Evolutionary conservation across 257 asterid genomes (phyloP).

Genomic region (Solanum gandarillasii): DNA sequence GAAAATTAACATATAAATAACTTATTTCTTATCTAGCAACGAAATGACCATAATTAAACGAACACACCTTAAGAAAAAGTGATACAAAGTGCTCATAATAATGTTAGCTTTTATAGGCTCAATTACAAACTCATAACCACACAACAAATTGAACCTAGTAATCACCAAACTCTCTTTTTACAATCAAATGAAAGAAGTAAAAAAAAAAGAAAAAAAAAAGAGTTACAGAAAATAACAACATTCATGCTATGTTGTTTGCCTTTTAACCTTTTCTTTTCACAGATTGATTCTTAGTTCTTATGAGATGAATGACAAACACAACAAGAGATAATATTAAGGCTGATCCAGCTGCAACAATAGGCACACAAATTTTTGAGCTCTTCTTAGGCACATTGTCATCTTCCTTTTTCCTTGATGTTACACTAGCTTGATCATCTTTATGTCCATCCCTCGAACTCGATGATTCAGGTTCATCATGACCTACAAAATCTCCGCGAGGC

Average conservation of each 20-base stretch:
- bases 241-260: neutral
- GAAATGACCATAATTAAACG: neutral
- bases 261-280: slow-evolving; percentile 29
- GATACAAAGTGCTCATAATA: neutral
- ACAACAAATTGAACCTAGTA: neutral
- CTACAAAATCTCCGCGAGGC: neutral
- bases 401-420: slow-evolving; percentile 3
- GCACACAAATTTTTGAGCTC: slow-evolving; percentile 37
- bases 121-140: neutral
- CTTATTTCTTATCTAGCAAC: neutral
- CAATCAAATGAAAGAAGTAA: neutral
- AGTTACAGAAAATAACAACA: neutral
- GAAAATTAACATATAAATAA: too few relatives aligned
- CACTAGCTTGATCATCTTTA: neutral
- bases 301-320: slow-evolving; percentile 46
- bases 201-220: neutral
- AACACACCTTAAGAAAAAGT: neutral
- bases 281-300: slow-evolving; percentile 33
- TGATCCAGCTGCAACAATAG: slow-evolving; percentile 60
- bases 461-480: neutral
- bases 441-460: neutral
- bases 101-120: neutral
- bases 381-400: slow-evolving; percentile 2
- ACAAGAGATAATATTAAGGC: slow-evolving; percentile 61
- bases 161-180: neutral